Evolutionary conservation across 768 basidiomycete species (phyloP), one percentile per base, ranked within the genome.

Genomic region (Termitomyces sp.): DNA sequence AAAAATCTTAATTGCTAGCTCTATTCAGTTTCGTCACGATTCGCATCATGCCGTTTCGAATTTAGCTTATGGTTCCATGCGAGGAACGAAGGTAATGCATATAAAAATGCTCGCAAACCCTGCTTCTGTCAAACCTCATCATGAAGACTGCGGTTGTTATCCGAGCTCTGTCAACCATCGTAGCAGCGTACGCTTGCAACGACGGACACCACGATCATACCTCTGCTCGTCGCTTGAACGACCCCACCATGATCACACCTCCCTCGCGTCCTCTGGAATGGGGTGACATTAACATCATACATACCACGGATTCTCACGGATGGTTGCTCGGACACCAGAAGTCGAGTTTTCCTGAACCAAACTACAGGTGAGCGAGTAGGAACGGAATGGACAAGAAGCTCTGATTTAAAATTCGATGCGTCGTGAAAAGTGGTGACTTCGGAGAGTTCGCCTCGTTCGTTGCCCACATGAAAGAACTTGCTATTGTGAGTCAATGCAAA

Each of bases 381-480:
- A 2, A 18, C n/a, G 13, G 33, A n/a, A 30, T 34, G 24, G 20
- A 6, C 1, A n/a, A 24, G 8, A 18, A 57, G 12, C 39, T 44
- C 18, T 20, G 8, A 13, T 13, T 20, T 0, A n/a, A 11, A n/a
- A 18, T n/a, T 42, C 24, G 4, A 47, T 33, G 27, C 42, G 6
- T 54, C n/a, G 4, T 50, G 22, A 11, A 5, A 20, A 67, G 81
- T 58, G 85, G 83, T 15, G 84, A 86, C 66, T 78, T 86, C 27
- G 93, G 92, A n/a, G 91, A 93, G 63, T 89, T 95, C 67, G 79
- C 87, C 41, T 91, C 89, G n/a, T 97, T 95, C 63, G 87, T 92
- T 15, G 65, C 81, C 1, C 90, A 91, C 60, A 88, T 95, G 87
- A 91, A 93, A 73, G 66, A 80, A 37, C 76, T 88, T 45, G 93